phyloP scores from a whole-genome alignment of 441 rosid genomes.

The Pelargonium cotyledonis region DNA sequence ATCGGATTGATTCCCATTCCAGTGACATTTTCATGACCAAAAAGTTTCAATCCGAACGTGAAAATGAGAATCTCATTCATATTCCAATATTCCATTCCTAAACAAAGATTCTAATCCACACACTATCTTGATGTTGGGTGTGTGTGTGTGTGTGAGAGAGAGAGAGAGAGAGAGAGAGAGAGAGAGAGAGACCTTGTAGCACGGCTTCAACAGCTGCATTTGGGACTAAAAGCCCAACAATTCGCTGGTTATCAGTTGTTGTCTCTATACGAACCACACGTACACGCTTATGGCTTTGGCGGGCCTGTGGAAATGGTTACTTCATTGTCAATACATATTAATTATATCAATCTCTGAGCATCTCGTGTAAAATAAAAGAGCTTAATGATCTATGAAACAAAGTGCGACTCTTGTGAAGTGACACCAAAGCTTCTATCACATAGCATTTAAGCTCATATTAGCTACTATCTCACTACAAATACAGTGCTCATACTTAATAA shows the following conservation, averaged over 20 bases:
- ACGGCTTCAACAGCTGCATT: conserved; percentile 92
- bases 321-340: neutral
- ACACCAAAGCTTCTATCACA: too few species aligned
- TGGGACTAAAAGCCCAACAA: conserved; percentile 83
- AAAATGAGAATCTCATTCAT: too few species aligned
- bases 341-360: too few species aligned
- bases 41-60: too few species aligned
- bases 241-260: conserved; percentile 62
- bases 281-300: conserved; percentile 80
- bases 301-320: conserved; percentile 45
- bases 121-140: neutral
- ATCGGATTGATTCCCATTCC: too few species aligned
- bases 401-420: too few species aligned
- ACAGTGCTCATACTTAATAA: neutral
- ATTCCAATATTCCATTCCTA: too few species aligned
- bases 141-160: conserved; percentile 16
- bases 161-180: conserved; percentile 21
- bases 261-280: conserved; percentile 88
- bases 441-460: too few species aligned
- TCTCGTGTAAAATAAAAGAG: too few species aligned
- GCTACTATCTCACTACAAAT: neutral
- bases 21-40: too few species aligned
- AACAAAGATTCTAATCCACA: too few species aligned
- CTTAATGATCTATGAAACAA: too few species aligned
- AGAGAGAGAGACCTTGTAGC: conserved; percentile 62